Base-by-base conservation (phyloP, 2,329 filamentous ascomycete genomes). In the Trichoderma arundinaceum region DNA sequence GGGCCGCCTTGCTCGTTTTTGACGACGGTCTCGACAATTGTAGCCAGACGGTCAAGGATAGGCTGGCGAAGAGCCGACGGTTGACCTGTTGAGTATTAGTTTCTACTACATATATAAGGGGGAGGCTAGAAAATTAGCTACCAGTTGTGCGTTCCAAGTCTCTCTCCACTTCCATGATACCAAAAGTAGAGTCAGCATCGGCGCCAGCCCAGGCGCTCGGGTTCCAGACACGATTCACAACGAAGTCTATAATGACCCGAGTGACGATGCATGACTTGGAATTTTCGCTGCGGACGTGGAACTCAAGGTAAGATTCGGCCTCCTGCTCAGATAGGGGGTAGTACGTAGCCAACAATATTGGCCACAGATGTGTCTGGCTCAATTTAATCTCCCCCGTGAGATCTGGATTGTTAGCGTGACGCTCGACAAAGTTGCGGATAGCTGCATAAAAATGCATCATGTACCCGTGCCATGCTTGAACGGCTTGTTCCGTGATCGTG, bases 251-350 rank as follows among this genome's bases (percentile, higher is more conserved):
- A 19, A 80, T 74, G 66, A 80, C 74, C 7, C 79, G 76, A 2
- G 79, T 80, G 15, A 81, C 76, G n/a, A 81, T 74, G 67, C 79
- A 81, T 2, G 76, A 75, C 70, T 80, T 80, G 56, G 77, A 74
- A 64, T 77, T 77, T 39, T 75, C 73, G 22, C 78, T 76, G 61
- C 75, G 75, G 22, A 81, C 73, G 59, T 81, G 79, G 63, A 74
- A 75, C 53, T 79, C 75, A 19, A 81, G 76, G 58, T 81, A 81
- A 3, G 79, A 78, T 4, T 76, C 69, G 1, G 79, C 78, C 68
- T 81, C 78, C 0, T 70, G 52, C 61, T 77, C 75, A 15, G 74
- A 77, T 22, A 81, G 72, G 7, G 78, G 77, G 39, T 75, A 72
- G 65, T 80, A 80, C 1, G 74, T 77, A 1, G 76, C 74, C 39